A percentile compares a stretch with the other conserved stretches of the same genome.
Evolutionary conservation across 345 rosid genomes (phyloP).

Genomic region (Excoecaria cochinchinensis): DNA sequence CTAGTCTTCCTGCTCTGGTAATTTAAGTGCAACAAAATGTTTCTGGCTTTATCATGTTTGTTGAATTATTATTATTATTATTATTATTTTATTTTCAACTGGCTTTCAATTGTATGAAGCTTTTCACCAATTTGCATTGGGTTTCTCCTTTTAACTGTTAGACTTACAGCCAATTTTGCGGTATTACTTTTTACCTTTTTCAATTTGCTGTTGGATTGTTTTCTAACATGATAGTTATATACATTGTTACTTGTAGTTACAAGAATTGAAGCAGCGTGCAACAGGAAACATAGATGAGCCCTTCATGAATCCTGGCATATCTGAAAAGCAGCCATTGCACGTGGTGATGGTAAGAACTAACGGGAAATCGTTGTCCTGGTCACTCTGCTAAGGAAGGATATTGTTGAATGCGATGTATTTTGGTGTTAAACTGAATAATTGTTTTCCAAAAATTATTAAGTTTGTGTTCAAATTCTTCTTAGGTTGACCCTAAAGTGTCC

Average conservation of each 20-base stretch:
- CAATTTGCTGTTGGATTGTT: neutral
- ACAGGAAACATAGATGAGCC: slow-evolving; percentile 68
- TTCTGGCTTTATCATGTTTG: neutral
- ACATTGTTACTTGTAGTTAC: slow-evolving; percentile 54
- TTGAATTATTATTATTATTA: neutral
- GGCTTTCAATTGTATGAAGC: neutral
- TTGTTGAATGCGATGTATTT: neutral
- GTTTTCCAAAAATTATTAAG: neutral
- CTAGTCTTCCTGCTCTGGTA: slow-evolving; percentile 90
- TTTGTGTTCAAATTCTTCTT: slow-evolving; percentile 14
- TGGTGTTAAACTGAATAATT: neutral
- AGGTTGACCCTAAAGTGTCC: slow-evolving; percentile 89
- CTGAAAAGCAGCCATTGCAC: slow-evolving; percentile 93
- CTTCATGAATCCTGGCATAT: slow-evolving; percentile 74
- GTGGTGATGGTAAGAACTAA: slow-evolving; percentile 75
- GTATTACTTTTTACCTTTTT: neutral
- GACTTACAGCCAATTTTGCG: neutral
- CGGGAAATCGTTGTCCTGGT: slow-evolving; percentile 1
- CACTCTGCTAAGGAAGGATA: neutral
- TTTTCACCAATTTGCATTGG: neutral
- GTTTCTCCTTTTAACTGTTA: neutral
- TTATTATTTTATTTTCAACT: neutral
- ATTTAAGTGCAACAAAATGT: neutral
- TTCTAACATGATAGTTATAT: neutral
- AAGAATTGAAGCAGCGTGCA: slow-evolving; percentile 91